Conservation (phyloP, 768 basidiomycete genomes). For the Gloeostereum incarnatum region DNA sequence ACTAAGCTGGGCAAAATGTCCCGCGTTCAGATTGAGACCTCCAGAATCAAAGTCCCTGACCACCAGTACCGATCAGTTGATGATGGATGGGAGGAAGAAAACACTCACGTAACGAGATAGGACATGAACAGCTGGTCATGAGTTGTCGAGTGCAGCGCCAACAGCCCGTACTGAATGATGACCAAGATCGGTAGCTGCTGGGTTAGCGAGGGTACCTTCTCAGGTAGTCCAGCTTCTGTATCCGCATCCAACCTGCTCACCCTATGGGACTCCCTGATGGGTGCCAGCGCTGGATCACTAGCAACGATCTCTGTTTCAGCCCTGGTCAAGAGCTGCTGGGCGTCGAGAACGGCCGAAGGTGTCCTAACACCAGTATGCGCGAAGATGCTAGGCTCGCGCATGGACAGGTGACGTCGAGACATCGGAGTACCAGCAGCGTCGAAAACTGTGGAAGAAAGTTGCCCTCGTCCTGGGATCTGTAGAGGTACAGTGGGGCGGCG, state of each 20-base stretch:
- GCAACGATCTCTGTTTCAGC: constrained; percentile 24
- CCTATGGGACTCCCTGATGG: constrained; percentile 41
- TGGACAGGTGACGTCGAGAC: constrained; percentile 45
- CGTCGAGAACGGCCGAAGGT: constrained; percentile 68
- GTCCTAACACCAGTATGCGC: constrained; percentile 74
- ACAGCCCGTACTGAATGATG: constrained; percentile 83
- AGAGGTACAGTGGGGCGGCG: constrained; percentile 19
- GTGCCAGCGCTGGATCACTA: constrained; percentile 29
- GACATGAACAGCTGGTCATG: constrained; percentile 91
- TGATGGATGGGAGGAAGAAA: constrained; percentile 4
- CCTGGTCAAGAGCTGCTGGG: constrained; percentile 48
- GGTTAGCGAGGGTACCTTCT: constrained; percentile 55
- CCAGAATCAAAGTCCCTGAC: constrained; percentile 70
- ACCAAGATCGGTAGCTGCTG: constrained; percentile 75
- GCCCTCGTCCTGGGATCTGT: constrained; percentile 5
- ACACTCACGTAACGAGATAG: constrained; percentile 77
- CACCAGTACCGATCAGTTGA: constrained; percentile 8
- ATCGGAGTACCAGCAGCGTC: constrained; percentile 21
- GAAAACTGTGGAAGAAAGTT: constrained; percentile 16
- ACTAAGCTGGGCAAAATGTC: constrained; percentile 90
- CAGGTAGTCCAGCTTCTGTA: constrained; percentile 31
- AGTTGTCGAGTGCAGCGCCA: constrained; percentile 83
- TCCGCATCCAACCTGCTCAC: constrained; percentile 19
- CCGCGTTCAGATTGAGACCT: constrained; percentile 87
- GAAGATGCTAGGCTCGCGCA: constrained; percentile 67